Base-by-base conservation (phyloP, 2,329 filamentous ascomycete species). In the Ophiostoma ips region DNA sequence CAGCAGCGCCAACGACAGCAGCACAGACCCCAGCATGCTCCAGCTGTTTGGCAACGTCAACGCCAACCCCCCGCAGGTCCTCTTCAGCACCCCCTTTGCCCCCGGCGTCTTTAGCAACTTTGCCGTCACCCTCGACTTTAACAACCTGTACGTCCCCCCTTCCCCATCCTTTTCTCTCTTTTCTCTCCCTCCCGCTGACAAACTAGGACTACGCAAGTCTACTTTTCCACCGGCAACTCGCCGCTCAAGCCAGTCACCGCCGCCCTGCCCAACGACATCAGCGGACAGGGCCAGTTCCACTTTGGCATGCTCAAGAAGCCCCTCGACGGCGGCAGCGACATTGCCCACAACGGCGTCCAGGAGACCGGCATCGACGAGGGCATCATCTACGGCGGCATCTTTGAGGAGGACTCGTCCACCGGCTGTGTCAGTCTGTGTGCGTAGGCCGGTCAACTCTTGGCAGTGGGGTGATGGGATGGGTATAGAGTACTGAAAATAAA, bases 251-350 rank as follows among this genome's bases (percentile, higher is more conserved):
- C 64, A 1, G 70, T 73, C n/a, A 75, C 69, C 1, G 61, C 65
- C 16, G 63, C 70, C 0, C 57, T 73, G 0, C 19, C 62, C 37
- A 76, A 76, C 56, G 68, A 78, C 55, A 66, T 78, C 50, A 67
- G 68, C 37, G 77, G 77, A 5, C 69, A 72, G 50, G 78, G 78
- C 19, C 76, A 81, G 60, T 79, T 71, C 61, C 78, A 82, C 59
- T 71, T 81, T 48, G 78, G 78, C 34, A 59, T 80, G 1, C 64
- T 82, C 52, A 81, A 81, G 70, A 81, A 80, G 67, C 70, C 73
- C 6, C 68, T 72, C 45, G 66, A 72, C 49, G 55, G 60, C 33
- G 63, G 62, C 31, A 59, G 56, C 43, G 69, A 76, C 56, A 66
- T 75, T 36, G 67, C 66, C 41, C 69, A 69, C 58, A 59, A 66